A percentile compares a stretch with the other conserved stretches of the same genome.
These are phyloP conservation scores for Gastrodia elata DNA, from an alignment of 106 monocot species.

Conservation along the genomic window DNA sequence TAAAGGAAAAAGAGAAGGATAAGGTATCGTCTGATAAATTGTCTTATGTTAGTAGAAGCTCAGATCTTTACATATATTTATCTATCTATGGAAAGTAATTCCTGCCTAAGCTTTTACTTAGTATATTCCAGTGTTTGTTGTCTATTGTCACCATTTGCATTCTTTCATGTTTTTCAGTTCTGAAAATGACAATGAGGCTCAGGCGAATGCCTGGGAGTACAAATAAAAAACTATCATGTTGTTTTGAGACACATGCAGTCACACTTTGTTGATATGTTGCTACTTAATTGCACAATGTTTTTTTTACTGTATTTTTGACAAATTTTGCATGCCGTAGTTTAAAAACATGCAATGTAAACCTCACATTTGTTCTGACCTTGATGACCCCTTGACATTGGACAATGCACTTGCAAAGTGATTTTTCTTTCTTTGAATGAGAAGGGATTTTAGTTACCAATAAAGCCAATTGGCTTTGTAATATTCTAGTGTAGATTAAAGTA, in stretches of 20 bases:
- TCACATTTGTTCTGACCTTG: not conserved
- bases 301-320: not conserved
- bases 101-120: not conserved
- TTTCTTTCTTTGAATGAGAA: not conserved
- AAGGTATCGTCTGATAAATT: conserved; percentile 9
- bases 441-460: not conserved
- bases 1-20: conserved; percentile 49
- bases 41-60: not conserved
- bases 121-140: not conserved
- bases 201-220: not conserved
- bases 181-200: not conserved
- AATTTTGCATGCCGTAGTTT: not conserved
- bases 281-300: not conserved
- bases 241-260: not conserved
- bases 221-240: not conserved
- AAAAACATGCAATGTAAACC: not conserved
- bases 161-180: not conserved
- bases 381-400: not conserved
- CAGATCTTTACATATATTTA: not conserved
- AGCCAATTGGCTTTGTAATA: not conserved
- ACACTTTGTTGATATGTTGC: not conserved
- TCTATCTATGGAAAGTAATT: not conserved
- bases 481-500: too few species aligned
- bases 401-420: not conserved
- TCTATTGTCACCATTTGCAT: not conserved